These are phyloP conservation scores for Puccinia hordei DNA, from an alignment of 1,284 basidiomycete genomes.

Conservation along the genomic window DNA sequence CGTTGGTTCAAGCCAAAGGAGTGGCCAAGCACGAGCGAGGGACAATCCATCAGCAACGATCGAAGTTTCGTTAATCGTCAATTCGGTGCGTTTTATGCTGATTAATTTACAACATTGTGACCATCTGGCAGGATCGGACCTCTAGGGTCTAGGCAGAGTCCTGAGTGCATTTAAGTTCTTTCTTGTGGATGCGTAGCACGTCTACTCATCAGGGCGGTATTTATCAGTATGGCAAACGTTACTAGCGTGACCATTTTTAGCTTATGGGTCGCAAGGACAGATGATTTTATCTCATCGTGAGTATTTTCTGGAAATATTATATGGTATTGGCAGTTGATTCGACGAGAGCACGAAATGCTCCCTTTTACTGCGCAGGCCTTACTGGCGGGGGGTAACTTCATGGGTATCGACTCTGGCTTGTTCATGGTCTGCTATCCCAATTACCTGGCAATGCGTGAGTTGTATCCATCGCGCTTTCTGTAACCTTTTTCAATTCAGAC, in stretches of 20 bases:
- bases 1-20: not conserved
- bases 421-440: not conserved
- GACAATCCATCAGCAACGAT: not conserved
- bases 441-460: not conserved
- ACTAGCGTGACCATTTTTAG: not conserved
- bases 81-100: not conserved
- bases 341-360: not conserved
- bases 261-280: not conserved
- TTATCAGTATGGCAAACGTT: not conserved
- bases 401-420: not conserved
- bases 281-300: not conserved
- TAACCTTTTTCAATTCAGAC: not conserved
- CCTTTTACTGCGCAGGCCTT: not conserved
- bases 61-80: conserved; percentile 9
- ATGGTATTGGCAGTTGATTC: not conserved
- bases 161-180: not conserved
- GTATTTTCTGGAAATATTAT: not conserved
- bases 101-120: not conserved
- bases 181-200: not conserved
- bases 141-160: not conserved
- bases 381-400: not conserved
- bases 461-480: not conserved
- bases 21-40: not conserved
- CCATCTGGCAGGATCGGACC: not conserved
- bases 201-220: not conserved